A percentile compares a stretch with the other conserved stretches of the same genome.
Conservation (phyloP, 2,329 filamentous ascomycete genomes). For the Decorospora gaudefroyi region DNA sequence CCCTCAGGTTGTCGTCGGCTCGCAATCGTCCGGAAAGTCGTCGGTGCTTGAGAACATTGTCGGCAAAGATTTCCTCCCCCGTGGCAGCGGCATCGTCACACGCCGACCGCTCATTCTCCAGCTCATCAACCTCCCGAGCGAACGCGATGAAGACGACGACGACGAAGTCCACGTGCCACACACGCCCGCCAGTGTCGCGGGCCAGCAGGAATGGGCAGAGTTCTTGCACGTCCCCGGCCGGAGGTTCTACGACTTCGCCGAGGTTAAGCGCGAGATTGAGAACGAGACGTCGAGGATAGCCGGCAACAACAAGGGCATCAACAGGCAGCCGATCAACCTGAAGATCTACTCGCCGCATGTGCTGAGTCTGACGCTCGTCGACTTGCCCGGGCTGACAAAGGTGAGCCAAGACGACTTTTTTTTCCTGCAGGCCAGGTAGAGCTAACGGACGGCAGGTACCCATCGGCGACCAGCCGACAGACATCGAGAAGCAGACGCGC, state of each 20-base stretch:
- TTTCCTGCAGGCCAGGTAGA: conserved; percentile 3
- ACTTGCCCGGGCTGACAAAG: conserved; percentile 95
- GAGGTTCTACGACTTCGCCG: conserved; percentile 85
- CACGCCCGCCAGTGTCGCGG: conserved; percentile 72
- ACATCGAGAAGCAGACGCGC: conserved; percentile 98
- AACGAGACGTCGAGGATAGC: conserved; percentile 93
- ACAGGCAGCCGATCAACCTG: conserved; percentile 94
- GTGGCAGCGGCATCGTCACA: conserved; percentile 95
- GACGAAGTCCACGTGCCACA: conserved; percentile 70
- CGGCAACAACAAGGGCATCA: conserved; percentile 98
- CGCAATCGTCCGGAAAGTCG: conserved; percentile 97
- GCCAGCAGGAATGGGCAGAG: conserved; percentile 81
- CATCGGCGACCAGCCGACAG: conserved; percentile 94
- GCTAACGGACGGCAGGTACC: conserved; percentile 68
- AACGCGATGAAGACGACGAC: conserved; percentile 69
- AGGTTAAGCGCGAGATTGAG: conserved; percentile 96
- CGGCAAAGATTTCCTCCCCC: conserved; percentile 92
- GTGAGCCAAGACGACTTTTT: conserved; percentile 50
- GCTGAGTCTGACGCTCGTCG: conserved; percentile 92
- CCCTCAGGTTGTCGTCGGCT: conserved; percentile 91
- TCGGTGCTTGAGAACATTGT: conserved; percentile 99
- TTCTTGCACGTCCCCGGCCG: conserved; percentile 93
- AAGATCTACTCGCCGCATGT: conserved; percentile 98
- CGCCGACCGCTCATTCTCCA: conserved; percentile 92
- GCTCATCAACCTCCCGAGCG: conserved; percentile 90